Base-by-base conservation (phyloP, 164 flowering plant genomes). In the Magnolia officinalis region DNA sequence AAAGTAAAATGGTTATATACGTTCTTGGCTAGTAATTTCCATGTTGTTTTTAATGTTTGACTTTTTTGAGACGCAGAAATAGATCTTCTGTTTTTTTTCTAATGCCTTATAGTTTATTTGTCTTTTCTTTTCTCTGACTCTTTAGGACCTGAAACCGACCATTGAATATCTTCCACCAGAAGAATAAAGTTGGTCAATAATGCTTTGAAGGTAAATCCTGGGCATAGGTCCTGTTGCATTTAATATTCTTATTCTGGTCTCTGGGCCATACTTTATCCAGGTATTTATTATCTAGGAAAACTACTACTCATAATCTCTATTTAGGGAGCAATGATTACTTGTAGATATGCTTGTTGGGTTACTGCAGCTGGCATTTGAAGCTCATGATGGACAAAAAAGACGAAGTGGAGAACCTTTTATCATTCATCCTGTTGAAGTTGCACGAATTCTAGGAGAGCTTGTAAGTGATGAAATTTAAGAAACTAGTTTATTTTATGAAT, bases 331-430 rank as follows among this genome's bases (percentile, higher is more conserved):
- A 52, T 75, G 21, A 29, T 72, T 55, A 76, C 52, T 75, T 72
- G 31, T 63, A 75, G 66, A 59, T 67, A 50, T 67, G 26, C 45
- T 37, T 37, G 49, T 72, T 82, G 29, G 74, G 75, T 78, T 73
- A 31, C 50, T 82, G 77, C 90, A 96, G 99, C 86, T 96, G 71
- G 99, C 99, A 74, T 96, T 90, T 87, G 95, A 92, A 82, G 99
- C 99, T 73, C 99, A 96, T 85, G 86, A 92, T 92, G 99, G 99
- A 74, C 99, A 96, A 78, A 96, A 87, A 81, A 86, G 99, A 81
- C 92, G 97, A 74, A 96, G 99, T 87, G 99, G 99, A 78, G 99
- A 96, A 78, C 99, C 99, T 66, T 96, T 96, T 81, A 96, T 96
- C 76, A 92, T 91, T 74, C 99, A 96, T 86, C 99, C 99, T 19